These are phyloP conservation scores for Neospora caninum DNA, from an alignment of 169 alveolate genomes.

Conservation along the genomic window DNA sequence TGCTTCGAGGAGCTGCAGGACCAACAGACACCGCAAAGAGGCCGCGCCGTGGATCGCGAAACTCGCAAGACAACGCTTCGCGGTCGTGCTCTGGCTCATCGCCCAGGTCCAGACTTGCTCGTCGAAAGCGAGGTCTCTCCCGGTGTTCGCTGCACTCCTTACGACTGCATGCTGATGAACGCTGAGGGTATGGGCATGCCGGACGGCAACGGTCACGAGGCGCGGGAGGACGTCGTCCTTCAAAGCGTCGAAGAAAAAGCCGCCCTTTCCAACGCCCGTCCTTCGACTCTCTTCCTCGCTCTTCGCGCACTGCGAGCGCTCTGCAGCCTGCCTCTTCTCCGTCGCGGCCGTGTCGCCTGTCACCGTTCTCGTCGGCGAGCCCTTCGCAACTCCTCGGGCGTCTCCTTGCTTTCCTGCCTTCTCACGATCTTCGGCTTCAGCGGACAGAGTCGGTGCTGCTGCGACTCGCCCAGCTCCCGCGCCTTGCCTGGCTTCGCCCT, in stretches of 20 bases:
- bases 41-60: background rate
- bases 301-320: background rate
- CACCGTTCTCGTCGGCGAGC: background rate
- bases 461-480: background rate
- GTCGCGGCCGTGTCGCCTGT: background rate
- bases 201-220: background rate
- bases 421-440: no score
- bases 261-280: background rate
- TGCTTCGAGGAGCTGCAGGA: background rate
- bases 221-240: background rate
- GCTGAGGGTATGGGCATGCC: background rate
- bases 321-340: background rate
- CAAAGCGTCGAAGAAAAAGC: background rate
- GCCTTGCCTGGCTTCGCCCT: background rate
- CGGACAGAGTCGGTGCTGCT: background rate
- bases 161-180: conserved; percentile 11
- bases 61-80: no score
- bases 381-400: no score
- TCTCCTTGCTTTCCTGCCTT: no score
- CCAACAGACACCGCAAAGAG: background rate
- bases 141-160: background rate
- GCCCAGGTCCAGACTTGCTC: background rate
- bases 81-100: no score
- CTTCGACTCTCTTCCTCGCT: background rate
- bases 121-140: background rate